A percentile compares a stretch with the other conserved stretches of the same genome.
Conservation (phyloP, 805 yeast genomes). For the Isabelozyma heimii region DNA sequence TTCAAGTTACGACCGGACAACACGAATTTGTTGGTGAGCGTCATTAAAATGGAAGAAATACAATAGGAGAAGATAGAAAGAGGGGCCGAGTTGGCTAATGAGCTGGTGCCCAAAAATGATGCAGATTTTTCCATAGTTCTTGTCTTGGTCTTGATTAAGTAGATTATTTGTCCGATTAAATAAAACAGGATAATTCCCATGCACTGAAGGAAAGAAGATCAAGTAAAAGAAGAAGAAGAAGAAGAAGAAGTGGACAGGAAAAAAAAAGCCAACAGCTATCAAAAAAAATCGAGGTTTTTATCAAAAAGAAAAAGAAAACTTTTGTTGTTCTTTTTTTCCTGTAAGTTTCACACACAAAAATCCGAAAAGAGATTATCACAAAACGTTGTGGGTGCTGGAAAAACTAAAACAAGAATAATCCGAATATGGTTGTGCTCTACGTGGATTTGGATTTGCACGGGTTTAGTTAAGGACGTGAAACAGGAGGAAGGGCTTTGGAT, state of each 20-base stretch:
- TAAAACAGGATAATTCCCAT: slow-evolving; percentile 44
- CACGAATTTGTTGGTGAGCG: slow-evolving; percentile 94
- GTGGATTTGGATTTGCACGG: no score
- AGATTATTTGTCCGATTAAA: slow-evolving; percentile 32
- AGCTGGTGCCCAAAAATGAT: slow-evolving; percentile 19
- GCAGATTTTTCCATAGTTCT: slow-evolving; percentile 31
- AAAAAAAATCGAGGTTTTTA: neutral
- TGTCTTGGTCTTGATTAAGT: slow-evolving; percentile 17
- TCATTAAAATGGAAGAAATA: slow-evolving; percentile 92
- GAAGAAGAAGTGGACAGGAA: neutral
- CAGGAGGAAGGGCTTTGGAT: no score
- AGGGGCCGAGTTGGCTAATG: slow-evolving; percentile 55
- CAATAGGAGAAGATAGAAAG: slow-evolving; percentile 82
- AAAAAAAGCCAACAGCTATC: neutral
- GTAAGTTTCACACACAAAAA: neutral
- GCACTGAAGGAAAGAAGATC: slow-evolving; percentile 2
- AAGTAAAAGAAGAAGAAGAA: slow-evolving; percentile 4
- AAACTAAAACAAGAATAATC: no score
- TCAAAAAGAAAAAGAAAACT: neutral
- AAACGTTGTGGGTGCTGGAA: neutral
- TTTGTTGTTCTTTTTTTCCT: neutral
- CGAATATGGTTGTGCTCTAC: no score
- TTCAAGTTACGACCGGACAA: slow-evolving; percentile 78
- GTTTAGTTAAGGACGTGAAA: no score
- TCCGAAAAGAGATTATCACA: neutral